Evolutionary conservation across 2,329 filamentous ascomycete genomes (phyloP).

Genomic region (Cordyceps militaris): DNA sequence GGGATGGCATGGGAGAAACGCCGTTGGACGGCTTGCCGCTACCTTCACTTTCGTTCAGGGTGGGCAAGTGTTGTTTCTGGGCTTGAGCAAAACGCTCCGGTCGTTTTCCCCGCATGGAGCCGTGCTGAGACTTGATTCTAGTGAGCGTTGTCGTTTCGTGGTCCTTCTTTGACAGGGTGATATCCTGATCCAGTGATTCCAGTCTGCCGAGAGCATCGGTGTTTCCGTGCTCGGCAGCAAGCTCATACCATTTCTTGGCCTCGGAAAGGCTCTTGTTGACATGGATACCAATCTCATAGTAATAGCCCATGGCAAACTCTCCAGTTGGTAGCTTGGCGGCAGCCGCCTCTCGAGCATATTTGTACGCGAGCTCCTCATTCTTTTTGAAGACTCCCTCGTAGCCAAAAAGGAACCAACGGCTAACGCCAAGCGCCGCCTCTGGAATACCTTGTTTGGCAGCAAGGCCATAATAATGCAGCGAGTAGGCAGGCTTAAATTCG

Average conservation of each 20-base stretch:
- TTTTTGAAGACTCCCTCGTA: slow-evolving; percentile 89
- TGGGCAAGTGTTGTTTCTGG: slow-evolving; percentile 37
- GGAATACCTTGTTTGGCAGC: slow-evolving; percentile 87
- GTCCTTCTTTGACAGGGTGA: slow-evolving; percentile 79
- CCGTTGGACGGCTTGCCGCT: slow-evolving; percentile 19
- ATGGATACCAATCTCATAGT: slow-evolving; percentile 92
- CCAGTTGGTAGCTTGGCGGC: slow-evolving; percentile 75
- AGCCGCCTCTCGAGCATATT: slow-evolving; percentile 83
- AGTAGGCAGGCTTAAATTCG: slow-evolving; percentile 88
- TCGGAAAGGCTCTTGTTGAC: slow-evolving; percentile 76
- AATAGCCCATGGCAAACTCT: slow-evolving; percentile 96
- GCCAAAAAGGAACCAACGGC: slow-evolving; percentile 97
- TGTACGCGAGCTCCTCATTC: slow-evolving; percentile 89
- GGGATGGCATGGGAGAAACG: slow-evolving; percentile 36
- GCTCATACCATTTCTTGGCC: slow-evolving; percentile 82
- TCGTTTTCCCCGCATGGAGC: slow-evolving; percentile 56
- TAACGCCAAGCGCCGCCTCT: slow-evolving; percentile 92
- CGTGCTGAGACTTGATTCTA: slow-evolving; percentile 76
- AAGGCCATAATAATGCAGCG: slow-evolving; percentile 90
- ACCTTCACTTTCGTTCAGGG: slow-evolving; percentile 37
- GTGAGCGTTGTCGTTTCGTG: slow-evolving; percentile 88
- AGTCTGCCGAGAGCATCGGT: slow-evolving; percentile 77
- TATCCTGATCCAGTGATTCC: slow-evolving; percentile 74
- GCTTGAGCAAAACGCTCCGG: slow-evolving; percentile 52
- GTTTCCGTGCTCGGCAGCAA: slow-evolving; percentile 85